Evolutionary conservation across 306 rosid species (phyloP).

Genomic region (Betula pendula): DNA sequence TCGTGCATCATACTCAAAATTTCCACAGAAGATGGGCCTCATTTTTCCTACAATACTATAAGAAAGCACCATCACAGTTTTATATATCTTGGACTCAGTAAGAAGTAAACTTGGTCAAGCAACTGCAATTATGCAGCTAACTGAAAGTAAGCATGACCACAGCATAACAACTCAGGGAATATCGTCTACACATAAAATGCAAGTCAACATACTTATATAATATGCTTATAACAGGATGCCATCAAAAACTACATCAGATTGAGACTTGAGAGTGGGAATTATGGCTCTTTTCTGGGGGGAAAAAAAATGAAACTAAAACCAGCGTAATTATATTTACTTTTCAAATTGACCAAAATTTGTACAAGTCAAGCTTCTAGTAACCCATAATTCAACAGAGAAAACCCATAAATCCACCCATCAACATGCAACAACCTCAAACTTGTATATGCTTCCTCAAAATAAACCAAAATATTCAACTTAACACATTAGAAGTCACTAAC

Average conservation of each 20-base stretch:
- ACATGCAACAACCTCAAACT: neutral
- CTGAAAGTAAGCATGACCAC: neutral
- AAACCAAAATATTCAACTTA: neutral
- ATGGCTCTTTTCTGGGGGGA: neutral
- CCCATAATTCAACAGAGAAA: neutral
- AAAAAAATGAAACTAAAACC: neutral
- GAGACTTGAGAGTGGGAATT: neutral
- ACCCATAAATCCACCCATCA: neutral
- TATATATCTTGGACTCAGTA: neutral
- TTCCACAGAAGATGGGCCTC: constrained; percentile 94
- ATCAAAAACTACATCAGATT: neutral
- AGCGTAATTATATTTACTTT: neutral
- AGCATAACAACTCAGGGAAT: neutral
- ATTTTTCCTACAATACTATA: constrained; percentile 46
- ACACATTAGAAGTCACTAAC: neutral
- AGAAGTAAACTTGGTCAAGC: neutral
- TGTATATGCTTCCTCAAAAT: neutral
- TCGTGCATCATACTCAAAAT: constrained; percentile 87
- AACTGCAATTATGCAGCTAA: neutral
- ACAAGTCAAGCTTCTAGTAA: neutral
- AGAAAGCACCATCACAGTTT: neutral
- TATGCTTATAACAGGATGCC: neutral
- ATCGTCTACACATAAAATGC: neutral
- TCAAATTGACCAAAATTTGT: no score
- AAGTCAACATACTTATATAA: neutral